A percentile compares a stretch with the other conserved stretches of the same genome.
These are phyloP conservation scores for Fraxinus sp. DNA, from an alignment of 305 asterid species.

Conservation along the genomic window DNA sequence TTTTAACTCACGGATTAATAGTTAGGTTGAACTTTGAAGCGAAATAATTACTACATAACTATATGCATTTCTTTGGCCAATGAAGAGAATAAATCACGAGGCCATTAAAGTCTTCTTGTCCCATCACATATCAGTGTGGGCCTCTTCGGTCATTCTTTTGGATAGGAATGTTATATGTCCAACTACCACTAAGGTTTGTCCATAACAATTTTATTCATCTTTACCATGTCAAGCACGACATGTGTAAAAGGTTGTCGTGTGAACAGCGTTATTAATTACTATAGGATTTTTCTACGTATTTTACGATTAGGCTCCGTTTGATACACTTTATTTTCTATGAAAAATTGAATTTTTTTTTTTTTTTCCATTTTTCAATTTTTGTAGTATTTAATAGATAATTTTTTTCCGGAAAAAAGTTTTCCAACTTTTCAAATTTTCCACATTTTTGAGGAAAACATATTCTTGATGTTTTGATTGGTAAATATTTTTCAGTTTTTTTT, in stretches of 20 bases:
- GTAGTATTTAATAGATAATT: no score
- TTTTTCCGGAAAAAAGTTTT: no score
- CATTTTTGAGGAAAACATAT: no score
- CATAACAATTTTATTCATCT: not conserved
- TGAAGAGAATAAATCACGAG: not conserved
- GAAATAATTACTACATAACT: not conserved
- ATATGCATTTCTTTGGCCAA: not conserved
- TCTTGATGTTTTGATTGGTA: no score
- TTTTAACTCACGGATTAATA: not conserved
- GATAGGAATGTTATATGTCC: constrained; percentile 29
- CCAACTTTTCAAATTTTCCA: no score
- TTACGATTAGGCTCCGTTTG: no score
- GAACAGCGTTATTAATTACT: not conserved
- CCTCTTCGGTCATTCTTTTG: constrained; percentile 11
- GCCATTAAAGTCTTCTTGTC: constrained; percentile 6
- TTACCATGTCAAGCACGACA: not conserved
- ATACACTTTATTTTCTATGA: no score
- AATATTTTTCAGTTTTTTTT: no score
- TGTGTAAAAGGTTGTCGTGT: not conserved
- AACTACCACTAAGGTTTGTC: constrained; percentile 43
- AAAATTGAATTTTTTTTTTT: no score
- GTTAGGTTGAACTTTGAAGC: not conserved
- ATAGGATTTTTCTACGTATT: no score
- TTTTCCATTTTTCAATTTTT: no score
- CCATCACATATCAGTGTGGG: not conserved